phyloP scores from a whole-genome alignment of 2,329 filamentous ascomycete species.

The Fusarium pseudoanthophilum region DNA sequence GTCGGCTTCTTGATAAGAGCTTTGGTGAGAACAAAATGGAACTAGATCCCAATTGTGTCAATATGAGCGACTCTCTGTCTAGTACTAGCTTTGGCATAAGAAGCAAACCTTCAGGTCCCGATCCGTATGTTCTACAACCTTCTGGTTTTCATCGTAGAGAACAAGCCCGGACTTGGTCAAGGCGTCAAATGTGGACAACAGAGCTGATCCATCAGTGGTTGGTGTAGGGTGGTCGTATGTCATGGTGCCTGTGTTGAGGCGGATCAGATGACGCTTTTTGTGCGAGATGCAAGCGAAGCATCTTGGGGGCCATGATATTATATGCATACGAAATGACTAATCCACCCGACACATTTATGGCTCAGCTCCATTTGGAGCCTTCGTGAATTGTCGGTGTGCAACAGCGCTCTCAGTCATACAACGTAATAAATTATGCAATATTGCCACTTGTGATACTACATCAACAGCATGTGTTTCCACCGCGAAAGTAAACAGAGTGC shows the following conservation, averaged over 20 bases:
- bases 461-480: background rate
- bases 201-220: background rate
- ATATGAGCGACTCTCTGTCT: background rate
- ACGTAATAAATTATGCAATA: background rate
- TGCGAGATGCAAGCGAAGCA: background rate
- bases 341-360: no score
- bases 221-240: background rate
- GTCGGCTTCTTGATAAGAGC: conserved; percentile 9
- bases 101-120: background rate
- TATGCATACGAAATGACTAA: background rate
- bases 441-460: background rate
- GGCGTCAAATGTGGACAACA: background rate
- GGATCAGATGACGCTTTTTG: no score
- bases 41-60: background rate
- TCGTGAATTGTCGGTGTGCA: background rate
- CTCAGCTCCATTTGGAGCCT: background rate
- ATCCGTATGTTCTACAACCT: background rate
- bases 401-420: background rate
- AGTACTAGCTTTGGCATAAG: background rate
- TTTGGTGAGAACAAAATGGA: background rate
- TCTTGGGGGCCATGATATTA: background rate
- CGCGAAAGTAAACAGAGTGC: fast-evolving
- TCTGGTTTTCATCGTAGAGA: background rate
- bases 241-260: background rate
- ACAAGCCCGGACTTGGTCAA: background rate